Evolutionary conservation across 306 rosid genomes (phyloP).

Genomic region (Biancaea sappan): DNA sequence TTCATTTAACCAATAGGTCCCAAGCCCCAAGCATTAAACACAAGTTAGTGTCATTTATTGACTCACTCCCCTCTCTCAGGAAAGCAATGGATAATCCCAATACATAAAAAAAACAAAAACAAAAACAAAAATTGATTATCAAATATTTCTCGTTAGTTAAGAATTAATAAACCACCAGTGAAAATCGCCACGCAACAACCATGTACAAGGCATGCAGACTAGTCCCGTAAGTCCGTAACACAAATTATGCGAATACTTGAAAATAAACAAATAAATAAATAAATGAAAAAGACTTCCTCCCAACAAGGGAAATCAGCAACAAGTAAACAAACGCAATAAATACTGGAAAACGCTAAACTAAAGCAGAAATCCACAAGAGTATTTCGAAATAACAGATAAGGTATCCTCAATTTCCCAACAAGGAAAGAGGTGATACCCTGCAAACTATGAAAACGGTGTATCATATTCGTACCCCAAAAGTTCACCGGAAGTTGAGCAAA

Average conservation of each 20-base stretch:
- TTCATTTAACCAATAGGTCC: neutral
- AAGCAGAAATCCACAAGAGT: slow-evolving; percentile 23
- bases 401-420: neutral
- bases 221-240: neutral
- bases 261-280: neutral
- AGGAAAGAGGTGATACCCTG: neutral
- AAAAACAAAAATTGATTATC: neutral
- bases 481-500: slow-evolving; percentile 20
- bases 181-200: slow-evolving; percentile 3
- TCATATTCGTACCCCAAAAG: slow-evolving; percentile 51
- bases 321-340: slow-evolving; percentile 14
- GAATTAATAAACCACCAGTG: slow-evolving; percentile 15
- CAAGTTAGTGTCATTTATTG: slow-evolving; percentile 4
- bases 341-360: neutral
- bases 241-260: neutral
- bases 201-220: slow-evolving; percentile 16
- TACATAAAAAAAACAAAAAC: neutral
- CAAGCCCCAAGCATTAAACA: slow-evolving; percentile 10
- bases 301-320: slow-evolving; percentile 16
- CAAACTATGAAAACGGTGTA: slow-evolving; percentile 23
- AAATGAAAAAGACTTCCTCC: slow-evolving; percentile 15
- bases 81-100: slow-evolving; percentile 1
- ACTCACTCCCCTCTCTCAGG: slow-evolving; percentile 2
- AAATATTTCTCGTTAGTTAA: neutral
- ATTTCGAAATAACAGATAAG: slow-evolving; percentile 11